These are phyloP conservation scores for Plasmopara halstedii DNA, from an alignment of 352 stramenopile genomes.

Conservation along the genomic window DNA sequence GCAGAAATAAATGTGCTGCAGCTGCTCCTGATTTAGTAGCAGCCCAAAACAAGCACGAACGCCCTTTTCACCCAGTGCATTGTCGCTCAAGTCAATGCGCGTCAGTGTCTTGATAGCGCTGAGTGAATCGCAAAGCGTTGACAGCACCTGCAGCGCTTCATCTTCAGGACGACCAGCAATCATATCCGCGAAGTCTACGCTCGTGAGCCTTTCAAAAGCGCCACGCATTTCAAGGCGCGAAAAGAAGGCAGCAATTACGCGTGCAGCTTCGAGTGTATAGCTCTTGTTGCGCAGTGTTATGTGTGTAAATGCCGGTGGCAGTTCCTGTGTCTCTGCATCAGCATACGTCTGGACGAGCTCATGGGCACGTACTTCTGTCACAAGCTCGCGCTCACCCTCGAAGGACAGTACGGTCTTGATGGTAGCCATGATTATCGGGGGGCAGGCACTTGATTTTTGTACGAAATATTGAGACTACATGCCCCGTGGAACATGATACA, in stretches of 20 bases:
- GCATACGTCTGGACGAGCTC: slow-evolving; percentile 55
- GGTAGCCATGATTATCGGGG: slow-evolving; percentile 10
- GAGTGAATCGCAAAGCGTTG: slow-evolving; percentile 71
- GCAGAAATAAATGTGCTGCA: slow-evolving; percentile 88
- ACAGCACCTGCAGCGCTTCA: slow-evolving; percentile 75
- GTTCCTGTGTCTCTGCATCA: slow-evolving; percentile 12
- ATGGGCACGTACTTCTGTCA: slow-evolving; percentile 57
- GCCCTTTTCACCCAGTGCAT: slow-evolving; percentile 92
- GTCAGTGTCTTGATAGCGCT: slow-evolving; percentile 63
- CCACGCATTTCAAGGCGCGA: slow-evolving; percentile 32
- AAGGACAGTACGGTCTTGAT: slow-evolving; percentile 49
- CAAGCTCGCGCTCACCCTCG: slow-evolving; percentile 71
- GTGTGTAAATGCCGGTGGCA: slow-evolving; percentile 44
- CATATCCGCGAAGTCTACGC: slow-evolving; percentile 84
- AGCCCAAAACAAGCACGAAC: slow-evolving; percentile 87
- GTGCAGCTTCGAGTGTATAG: slow-evolving; percentile 72
- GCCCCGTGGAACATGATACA: not conserved
- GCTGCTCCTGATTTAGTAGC: slow-evolving; percentile 63
- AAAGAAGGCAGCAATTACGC: slow-evolving; percentile 72
- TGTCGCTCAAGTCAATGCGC: slow-evolving; percentile 89
- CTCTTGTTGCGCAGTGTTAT: slow-evolving; percentile 87
- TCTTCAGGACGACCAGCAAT: slow-evolving; percentile 77
- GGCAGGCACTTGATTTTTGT: slow-evolving; percentile 10
- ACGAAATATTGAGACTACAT: slow-evolving; percentile 2
- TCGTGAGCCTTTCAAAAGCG: slow-evolving; percentile 52